A percentile compares a stretch with the other conserved stretches of the same genome.
These are phyloP conservation scores for Tuctoria greenei DNA, from an alignment of 176 grass and related monocot species.

Conservation along the genomic window DNA sequence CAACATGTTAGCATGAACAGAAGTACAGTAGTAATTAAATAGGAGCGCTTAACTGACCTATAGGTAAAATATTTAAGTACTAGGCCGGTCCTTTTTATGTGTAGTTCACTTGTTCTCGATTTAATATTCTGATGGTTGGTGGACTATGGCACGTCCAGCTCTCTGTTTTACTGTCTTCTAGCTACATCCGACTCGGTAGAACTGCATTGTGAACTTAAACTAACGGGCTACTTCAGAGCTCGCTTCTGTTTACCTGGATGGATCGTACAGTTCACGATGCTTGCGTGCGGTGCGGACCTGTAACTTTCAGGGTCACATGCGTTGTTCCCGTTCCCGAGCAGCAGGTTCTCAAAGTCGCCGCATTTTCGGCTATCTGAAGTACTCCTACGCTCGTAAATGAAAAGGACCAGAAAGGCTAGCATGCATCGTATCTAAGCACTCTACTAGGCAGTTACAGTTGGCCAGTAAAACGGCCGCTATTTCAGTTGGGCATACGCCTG, in stretches of 20 bases:
- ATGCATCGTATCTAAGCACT: neutral
- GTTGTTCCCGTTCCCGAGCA: neutral
- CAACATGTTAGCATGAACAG: conserved; percentile 12
- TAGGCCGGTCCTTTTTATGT: conserved; percentile 36
- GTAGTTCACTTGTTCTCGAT: conserved; percentile 11
- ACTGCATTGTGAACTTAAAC: neutral
- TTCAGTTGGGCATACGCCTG: neutral
- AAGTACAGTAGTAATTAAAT: neutral
- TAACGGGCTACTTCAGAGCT: no score
- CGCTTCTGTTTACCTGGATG: neutral
- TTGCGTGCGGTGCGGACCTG: neutral
- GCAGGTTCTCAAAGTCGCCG: neutral
- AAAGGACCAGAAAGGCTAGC: neutral
- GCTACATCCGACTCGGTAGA: neutral
- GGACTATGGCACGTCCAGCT: neutral
- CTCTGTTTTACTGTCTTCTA: neutral
- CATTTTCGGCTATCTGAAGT: neutral
- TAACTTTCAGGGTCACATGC: neutral
- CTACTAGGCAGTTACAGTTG: neutral
- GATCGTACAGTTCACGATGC: neutral
- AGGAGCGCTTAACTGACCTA: neutral
- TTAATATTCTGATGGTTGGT: neutral
- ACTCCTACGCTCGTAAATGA: neutral
- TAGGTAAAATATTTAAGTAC: neutral
- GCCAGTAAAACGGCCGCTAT: conserved; percentile 21